phyloP scores from a whole-genome alignment of 2,329 filamentous ascomycete genomes.

The Thielaviopsis cerberus region DNA sequence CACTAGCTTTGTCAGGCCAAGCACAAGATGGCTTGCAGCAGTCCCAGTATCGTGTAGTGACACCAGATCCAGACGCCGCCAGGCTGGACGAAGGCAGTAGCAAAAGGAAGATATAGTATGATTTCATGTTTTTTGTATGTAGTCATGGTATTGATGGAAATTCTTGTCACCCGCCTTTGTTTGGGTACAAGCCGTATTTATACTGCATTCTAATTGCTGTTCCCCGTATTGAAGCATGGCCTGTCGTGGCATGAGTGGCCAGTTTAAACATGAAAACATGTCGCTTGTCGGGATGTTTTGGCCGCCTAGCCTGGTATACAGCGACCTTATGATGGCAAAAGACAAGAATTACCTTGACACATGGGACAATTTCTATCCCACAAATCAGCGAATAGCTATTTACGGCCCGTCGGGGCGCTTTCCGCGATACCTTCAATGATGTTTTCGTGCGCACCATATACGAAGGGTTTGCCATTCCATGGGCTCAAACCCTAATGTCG shows the following conservation, averaged over 20 bases:
- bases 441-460: no score
- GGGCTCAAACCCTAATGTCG: no score
- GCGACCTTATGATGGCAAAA: not conserved
- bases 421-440: no score
- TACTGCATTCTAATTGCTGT: no score
- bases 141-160: no score
- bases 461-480: no score
- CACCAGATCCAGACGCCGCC: not conserved
- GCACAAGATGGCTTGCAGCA: slow-evolving; percentile 54
- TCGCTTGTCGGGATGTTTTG: not conserved
- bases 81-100: not conserved
- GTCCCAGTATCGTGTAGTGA: slow-evolving; percentile 32
- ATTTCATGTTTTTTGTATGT: no score
- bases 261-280: not conserved
- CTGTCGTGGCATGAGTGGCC: not conserved
- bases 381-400: not conserved
- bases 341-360: not conserved
- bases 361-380: not conserved
- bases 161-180: no score
- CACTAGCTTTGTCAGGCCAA: slow-evolving; percentile 35
- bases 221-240: not conserved
- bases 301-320: not conserved
- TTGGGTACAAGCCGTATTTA: no score
- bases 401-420: not conserved
- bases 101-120: not conserved